Evolutionary conservation across 179 eudicot genomes (phyloP).

Genomic region (Monotropa hypopitys): DNA sequence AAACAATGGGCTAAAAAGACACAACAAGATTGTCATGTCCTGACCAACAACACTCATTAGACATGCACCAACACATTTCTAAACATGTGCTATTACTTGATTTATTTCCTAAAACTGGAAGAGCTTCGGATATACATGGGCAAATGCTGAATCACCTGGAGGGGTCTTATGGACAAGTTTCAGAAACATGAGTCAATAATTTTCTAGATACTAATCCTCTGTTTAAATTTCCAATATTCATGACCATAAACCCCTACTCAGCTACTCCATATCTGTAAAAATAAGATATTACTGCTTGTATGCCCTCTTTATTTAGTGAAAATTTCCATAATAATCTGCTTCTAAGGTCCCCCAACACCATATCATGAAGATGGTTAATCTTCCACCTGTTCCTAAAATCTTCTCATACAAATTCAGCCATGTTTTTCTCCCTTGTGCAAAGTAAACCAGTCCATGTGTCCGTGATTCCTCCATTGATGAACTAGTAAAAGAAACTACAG

Average conservation of each 20-base stretch:
- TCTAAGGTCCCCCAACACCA: too few species aligned
- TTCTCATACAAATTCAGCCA: not conserved
- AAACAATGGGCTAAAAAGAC: not conserved
- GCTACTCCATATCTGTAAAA: not conserved
- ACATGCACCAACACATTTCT: not conserved
- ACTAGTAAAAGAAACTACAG: not conserved
- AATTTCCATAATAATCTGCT: not conserved
- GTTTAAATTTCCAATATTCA: not conserved
- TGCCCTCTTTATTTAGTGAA: not conserved
- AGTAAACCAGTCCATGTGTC: not conserved
- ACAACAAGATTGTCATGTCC: not conserved
- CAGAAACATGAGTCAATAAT: not conserved
- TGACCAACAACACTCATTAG: not conserved
- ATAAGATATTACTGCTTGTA: not conserved
- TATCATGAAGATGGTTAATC: not conserved
- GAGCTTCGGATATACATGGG: not conserved
- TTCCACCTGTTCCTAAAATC: not conserved
- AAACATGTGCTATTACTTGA: not conserved
- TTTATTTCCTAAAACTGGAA: not conserved
- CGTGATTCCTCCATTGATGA: not conserved
- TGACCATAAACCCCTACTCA: not conserved
- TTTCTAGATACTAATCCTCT: too few species aligned
- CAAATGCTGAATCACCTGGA: not conserved
- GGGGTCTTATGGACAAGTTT: not conserved
- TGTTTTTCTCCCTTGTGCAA: not conserved